A percentile compares a stretch with the other conserved stretches of the same genome.
Evolutionary conservation across 148 eudicot genomes (phyloP).

Genomic region (Chenopodium album): DNA sequence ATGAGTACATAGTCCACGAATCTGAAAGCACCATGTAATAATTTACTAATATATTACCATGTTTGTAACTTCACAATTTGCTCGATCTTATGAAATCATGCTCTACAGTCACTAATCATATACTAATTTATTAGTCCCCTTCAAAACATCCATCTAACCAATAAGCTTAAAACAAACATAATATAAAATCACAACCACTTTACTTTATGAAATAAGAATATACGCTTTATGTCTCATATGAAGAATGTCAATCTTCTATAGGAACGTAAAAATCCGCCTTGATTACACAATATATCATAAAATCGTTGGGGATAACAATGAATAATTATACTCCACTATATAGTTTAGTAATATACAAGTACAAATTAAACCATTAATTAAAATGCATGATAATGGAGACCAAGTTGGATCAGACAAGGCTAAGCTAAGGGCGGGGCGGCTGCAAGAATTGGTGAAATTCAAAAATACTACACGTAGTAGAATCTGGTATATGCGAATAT

Average conservation of each 20-base stretch:
- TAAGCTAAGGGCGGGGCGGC: constrained; percentile 8
- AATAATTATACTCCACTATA: neutral
- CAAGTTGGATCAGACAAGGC: neutral
- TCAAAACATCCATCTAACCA: neutral
- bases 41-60: too few relatives aligned
- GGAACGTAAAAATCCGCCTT: neutral
- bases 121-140: neutral
- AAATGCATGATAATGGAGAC: neutral
- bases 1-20: too few relatives aligned
- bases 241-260: neutral
- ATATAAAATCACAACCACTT: neutral
- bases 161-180: neutral
- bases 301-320: neutral
- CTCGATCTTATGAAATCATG: too few relatives aligned
- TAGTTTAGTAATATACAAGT: neutral
- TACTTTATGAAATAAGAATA: neutral
- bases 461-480: neutral
- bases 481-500: neutral
- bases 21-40: too few relatives aligned
- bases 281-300: neutral
- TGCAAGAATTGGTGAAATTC: neutral
- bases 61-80: too few relatives aligned
- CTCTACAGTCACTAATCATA: neutral
- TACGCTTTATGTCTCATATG: neutral
- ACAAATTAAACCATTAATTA: neutral